Percentiles rank a stretch among this genome's conserved stretches.
These are phyloP conservation scores for Trypanosoma scelopori DNA, from an alignment of 208 protist genomes.

Conservation along the genomic window DNA sequence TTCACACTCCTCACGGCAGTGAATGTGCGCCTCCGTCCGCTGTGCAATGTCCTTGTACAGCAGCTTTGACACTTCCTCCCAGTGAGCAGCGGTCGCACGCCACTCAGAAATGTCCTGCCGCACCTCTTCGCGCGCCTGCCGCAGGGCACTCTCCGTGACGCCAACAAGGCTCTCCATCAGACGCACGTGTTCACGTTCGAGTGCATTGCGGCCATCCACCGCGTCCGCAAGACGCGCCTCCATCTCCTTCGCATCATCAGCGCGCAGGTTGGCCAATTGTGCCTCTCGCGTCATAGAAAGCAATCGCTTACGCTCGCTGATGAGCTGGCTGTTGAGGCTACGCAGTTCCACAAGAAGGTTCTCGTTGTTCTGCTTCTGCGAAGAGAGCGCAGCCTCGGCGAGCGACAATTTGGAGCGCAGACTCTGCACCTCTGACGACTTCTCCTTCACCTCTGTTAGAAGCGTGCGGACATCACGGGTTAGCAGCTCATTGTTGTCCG, in stretches of 20 bases:
- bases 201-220: constrained; percentile 35
- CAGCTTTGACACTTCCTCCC: constrained; percentile 84
- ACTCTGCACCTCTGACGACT: constrained; percentile 54
- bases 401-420: constrained; percentile 75
- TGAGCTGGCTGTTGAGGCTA: constrained; percentile 69
- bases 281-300: constrained; percentile 59
- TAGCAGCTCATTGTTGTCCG: constrained; percentile 84
- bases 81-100: constrained; percentile 62
- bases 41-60: constrained; percentile 86
- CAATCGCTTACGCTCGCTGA: constrained; percentile 78
- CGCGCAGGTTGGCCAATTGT: constrained; percentile 40
- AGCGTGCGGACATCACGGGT: constrained; percentile 71
- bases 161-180: constrained; percentile 81
- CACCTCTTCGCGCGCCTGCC: constrained; percentile 65
- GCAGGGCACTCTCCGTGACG: constrained; percentile 66
- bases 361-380: constrained; percentile 84
- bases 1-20: constrained; percentile 84
- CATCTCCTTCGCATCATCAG: constrained; percentile 43
- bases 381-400: constrained; percentile 67
- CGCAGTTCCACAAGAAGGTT: constrained; percentile 82
- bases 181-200: constrained; percentile 73
- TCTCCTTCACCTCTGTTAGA: constrained; percentile 60
- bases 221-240: constrained; percentile 48
- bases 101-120: constrained; percentile 63
- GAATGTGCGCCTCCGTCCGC: constrained; percentile 68